Percentiles rank a stretch among this genome's conserved stretches.
Conservation (phyloP, 1,284 basidiomycete genomes). For the Tetrapyrgos nigripes region DNA sequence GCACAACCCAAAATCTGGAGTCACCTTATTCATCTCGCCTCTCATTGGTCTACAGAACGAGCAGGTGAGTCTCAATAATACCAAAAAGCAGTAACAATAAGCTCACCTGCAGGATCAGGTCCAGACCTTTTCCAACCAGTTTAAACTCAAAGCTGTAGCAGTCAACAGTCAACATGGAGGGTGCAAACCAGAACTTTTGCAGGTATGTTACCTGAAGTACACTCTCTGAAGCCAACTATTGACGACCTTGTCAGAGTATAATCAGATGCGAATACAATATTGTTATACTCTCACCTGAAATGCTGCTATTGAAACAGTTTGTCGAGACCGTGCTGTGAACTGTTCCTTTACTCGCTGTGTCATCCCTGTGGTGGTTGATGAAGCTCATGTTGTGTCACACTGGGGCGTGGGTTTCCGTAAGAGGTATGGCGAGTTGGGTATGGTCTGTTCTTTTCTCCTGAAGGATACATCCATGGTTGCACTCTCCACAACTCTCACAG, state of each 20-base stretch:
- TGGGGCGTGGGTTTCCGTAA: slow-evolving; percentile 50
- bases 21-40: slow-evolving; percentile 20
- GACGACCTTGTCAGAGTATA: slow-evolving; percentile 31
- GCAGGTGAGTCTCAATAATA: slow-evolving; percentile 14
- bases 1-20: slow-evolving; percentile 24
- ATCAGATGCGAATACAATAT: slow-evolving; percentile 36
- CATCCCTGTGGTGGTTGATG: slow-evolving; percentile 43
- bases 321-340: slow-evolving; percentile 37
- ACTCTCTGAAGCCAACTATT: not conserved
- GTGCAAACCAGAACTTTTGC: slow-evolving; percentile 18
- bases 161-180: slow-evolving; percentile 24
- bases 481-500: too few species aligned
- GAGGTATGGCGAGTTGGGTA: too few species aligned
- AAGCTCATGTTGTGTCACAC: slow-evolving; percentile 47
- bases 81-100: not conserved
- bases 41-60: slow-evolving; percentile 23
- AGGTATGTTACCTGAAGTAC: slow-evolving; percentile 9
- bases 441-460: too few species aligned
- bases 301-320: slow-evolving; percentile 41
- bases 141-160: slow-evolving; percentile 18
- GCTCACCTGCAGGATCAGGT: slow-evolving; percentile 11
- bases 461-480: too few species aligned
- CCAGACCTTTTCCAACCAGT: slow-evolving; percentile 19
- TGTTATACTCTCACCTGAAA: slow-evolving; percentile 46
- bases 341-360: slow-evolving; percentile 27